Evolutionary conservation across 2,329 filamentous ascomycete species (phyloP), one percentile per base, ranked within the genome.

Genomic region (Corinectria fuckeliana): DNA sequence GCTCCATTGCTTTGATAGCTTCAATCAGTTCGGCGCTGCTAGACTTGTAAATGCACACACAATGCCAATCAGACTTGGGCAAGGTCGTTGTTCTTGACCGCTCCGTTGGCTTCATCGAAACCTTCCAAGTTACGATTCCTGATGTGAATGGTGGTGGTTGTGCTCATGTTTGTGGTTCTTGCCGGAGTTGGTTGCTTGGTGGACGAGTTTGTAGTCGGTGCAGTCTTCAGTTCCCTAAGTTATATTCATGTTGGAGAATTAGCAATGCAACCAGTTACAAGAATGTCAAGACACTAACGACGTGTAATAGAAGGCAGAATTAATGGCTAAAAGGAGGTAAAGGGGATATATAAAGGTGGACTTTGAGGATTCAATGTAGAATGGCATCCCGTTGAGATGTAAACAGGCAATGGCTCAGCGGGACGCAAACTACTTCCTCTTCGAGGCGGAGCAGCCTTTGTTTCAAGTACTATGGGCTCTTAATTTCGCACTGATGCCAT

Each of bases 1-100:
- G 21, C 36, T 52, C 63, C 63, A 65, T 65, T 18, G 58, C 60
- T 25, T 65, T 64, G 50, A 64, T 64, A n/a, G 62, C 59, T 53
- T 64, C 62, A 14, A 47, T 49, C 5, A 63, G 55, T 34, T 65
- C 63, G n/a, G 63, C 58, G n/a, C 57, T 61, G 23, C 55, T 59
- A 11, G 52, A 50, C 52, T 65, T 65, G 55, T 65, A 60, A 44
- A 65, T 65, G 45, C 63, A 65, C n/a, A 41, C 58, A 61, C 10
- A 55, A 51, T 16, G 32, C 18, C 32, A n/a, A 6, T 36, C 1
- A n/a, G 18, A 36, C 32, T 7, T 18, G 32, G n/a, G 18, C 7
- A 14, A 36, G 18, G 8, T 18, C n/a, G n/a, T 8, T 1, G n/a
- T 36, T 36, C n/a, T 10, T 36, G 5, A 9, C 8, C 7, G n/a